phyloP scores from a whole-genome alignment of 805 yeast genomes.

The Candida wancherniae region DNA sequence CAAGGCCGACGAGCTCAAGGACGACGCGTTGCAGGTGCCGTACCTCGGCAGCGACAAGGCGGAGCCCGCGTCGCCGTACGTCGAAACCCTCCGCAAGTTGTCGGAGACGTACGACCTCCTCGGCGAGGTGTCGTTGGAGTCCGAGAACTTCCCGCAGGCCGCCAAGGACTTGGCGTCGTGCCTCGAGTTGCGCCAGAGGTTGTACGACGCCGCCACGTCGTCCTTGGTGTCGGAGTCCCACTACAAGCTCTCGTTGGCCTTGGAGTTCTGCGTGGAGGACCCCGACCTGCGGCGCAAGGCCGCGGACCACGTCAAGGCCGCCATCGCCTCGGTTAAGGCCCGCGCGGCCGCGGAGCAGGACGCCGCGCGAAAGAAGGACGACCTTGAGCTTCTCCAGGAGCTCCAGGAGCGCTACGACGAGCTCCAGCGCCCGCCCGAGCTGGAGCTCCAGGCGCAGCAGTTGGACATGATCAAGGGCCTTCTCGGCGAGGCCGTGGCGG shows the following conservation, averaged over 20 bases:
- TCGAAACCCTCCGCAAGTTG: conserved; percentile 45
- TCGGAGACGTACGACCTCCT: conserved; percentile 73
- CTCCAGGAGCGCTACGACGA: conserved; percentile 54
- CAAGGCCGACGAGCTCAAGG: conserved; percentile 25
- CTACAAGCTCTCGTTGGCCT: conserved; percentile 73
- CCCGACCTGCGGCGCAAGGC: conserved; percentile 45
- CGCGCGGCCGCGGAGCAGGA: conserved; percentile 27
- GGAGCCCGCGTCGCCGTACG: conserved; percentile 29
- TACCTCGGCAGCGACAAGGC: conserved; percentile 27
- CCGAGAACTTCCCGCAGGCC: conserved; percentile 82
- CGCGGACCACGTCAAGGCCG: conserved; percentile 48
- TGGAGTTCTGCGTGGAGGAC: conserved; percentile 63
- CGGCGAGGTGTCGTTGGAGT: conserved; percentile 87
- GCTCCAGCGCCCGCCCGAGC: conserved; percentile 47
- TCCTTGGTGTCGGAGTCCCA: conserved; percentile 71
- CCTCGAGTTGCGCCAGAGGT: conserved; percentile 47
- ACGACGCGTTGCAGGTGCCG: conserved; percentile 18
- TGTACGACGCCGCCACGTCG: conserved; percentile 47
- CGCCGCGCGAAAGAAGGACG: conserved; percentile 39
- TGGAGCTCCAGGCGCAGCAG: conserved; percentile 46
- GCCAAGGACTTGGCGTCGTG: conserved; percentile 60
- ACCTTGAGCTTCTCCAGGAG: conserved; percentile 49
- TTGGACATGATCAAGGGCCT: conserved; percentile 52
- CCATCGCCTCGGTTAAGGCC: conserved; percentile 41
- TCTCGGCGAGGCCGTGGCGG: conserved; percentile 42